phyloP scores from a whole-genome alignment of 805 yeast species.

The Monosporozyma unispora region DNA sequence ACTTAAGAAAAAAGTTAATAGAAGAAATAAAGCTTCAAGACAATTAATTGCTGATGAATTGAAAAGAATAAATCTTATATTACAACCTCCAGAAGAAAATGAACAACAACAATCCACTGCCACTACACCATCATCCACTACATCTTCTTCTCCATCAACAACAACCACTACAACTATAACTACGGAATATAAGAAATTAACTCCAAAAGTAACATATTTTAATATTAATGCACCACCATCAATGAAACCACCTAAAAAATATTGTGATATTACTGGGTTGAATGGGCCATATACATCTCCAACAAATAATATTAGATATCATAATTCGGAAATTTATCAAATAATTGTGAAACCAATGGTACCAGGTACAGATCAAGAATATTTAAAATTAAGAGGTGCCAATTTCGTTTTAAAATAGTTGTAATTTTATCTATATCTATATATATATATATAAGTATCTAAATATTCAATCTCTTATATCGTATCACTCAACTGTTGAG shows the following conservation, averaged over 20 bases:
- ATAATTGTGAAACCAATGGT: constrained; percentile 65
- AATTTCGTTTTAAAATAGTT: constrained; percentile 63
- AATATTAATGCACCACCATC: constrained; percentile 83
- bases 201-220: constrained; percentile 56
- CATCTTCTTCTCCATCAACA: not conserved
- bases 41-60: constrained; percentile 73
- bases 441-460: not conserved
- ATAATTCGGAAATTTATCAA: constrained; percentile 76
- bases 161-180: not conserved
- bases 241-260: constrained; percentile 65
- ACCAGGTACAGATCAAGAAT: constrained; percentile 90
- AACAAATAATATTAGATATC: constrained; percentile 63
- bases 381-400: constrained; percentile 77
- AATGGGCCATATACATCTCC: constrained; percentile 71
- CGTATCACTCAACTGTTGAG: not conserved
- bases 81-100: not conserved
- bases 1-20: constrained; percentile 33
- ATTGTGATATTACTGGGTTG: constrained; percentile 91
- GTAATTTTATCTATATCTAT: not conserved
- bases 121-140: not conserved
- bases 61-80: constrained; percentile 42
- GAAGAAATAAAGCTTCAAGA: constrained; percentile 64
- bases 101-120: not conserved
- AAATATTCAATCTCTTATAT: not conserved
- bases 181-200: constrained; percentile 23